Base-by-base conservation (phyloP, 202 grass and related monocot species). In the Schoenoplectus tabernaemontani region DNA sequence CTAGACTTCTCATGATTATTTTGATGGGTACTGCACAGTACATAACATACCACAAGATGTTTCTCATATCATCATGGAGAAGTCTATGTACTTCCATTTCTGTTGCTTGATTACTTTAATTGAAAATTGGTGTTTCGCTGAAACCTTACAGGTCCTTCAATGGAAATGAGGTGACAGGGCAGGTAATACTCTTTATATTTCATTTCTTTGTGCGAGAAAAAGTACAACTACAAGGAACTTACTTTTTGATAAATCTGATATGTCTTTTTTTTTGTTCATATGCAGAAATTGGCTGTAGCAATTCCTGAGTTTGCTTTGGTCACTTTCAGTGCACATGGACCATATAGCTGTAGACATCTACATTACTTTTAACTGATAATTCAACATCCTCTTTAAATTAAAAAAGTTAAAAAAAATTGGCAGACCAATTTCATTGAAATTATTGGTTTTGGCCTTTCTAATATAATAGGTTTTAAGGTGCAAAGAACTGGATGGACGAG, bases 401-500 rank as follows among this genome's bases (percentile, higher is more conserved):
- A 17, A 51, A 26, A 44, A 22, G 22, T 69, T 20, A n/a, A n/a
- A 22, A 20, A 69, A 51, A 17, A 32, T 73, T 33, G 7, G 5
- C 11, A 54, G 32, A 72, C 43, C 12, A 10, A 75, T 75, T 17
- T 26, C 48, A 33, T 47, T 34, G 28, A 53, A 74, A 48, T 32
- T 73, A 2, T 50, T 54, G 24, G 15, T 19, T 54, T 32, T 74
- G 23, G 47, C 37, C 15, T 10, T 74, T 19, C 0, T 56, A 46
- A 60, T 47, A 16, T 78, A 44, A 58, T 77, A 99, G 96, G 86
- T 88, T 93, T 91, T 80, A 41, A 67, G 85, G 91, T 95, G 50
- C 88, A 91, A 77, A 85, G 92, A 77, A 93, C 90, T 84, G 92
- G 96, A 75, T 99, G 96, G 96, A 96, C 96, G 67, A 92, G 92